These are phyloP conservation scores for Colletotrichum sp. DNA, from an alignment of 2,329 filamentous ascomycete species.

Conservation along the genomic window DNA sequence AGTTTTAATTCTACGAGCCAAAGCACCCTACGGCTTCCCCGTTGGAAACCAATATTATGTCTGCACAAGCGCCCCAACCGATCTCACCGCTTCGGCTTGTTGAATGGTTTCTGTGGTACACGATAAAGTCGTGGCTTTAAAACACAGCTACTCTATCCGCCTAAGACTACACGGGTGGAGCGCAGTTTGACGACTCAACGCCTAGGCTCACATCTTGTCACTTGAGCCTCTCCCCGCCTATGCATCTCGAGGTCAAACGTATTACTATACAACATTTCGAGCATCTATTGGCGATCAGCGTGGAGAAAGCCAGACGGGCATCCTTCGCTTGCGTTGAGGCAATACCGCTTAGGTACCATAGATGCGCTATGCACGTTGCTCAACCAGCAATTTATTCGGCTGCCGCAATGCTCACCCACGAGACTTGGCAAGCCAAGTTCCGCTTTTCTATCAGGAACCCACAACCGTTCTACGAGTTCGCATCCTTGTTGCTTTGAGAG, in stretches of 20 bases:
- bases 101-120: background rate
- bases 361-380: background rate
- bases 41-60: background rate
- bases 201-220: background rate
- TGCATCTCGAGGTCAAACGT: background rate
- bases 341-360: background rate
- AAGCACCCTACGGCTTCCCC: background rate
- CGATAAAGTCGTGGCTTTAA: background rate
- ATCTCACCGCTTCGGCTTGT: background rate
- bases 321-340: background rate
- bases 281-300: background rate
- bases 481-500: slow-evolving; percentile 86
- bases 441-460: background rate
- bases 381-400: background rate
- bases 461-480: slow-evolving; percentile 56
- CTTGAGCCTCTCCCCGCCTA: background rate
- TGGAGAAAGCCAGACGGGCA: background rate
- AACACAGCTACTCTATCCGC: background rate
- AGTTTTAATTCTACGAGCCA: background rate
- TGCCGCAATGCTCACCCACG: background rate
- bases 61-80: background rate
- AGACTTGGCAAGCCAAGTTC: background rate
- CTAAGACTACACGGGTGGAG: background rate
- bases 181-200: background rate
- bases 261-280: background rate